Percentiles rank a stretch among this genome's conserved stretches.
Conservation (phyloP, 228 moss, liverwort and hornwort genomes). For the Sphagnum fallax region DNA sequence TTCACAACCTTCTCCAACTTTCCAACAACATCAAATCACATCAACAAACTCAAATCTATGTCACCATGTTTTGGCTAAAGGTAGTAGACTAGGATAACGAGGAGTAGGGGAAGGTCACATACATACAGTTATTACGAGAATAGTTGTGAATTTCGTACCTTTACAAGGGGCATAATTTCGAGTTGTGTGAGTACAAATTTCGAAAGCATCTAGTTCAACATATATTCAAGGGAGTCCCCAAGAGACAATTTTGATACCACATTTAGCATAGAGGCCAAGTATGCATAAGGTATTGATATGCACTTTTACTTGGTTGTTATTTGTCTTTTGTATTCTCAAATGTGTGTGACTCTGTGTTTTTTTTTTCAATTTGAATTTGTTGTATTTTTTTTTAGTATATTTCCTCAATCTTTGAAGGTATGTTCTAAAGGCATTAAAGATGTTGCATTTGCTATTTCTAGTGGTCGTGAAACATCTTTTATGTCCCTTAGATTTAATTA, state of each 20-base stretch:
- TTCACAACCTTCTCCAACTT: constrained; percentile 14
- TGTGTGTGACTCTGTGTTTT: too few species aligned
- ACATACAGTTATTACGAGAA: constrained; percentile 38
- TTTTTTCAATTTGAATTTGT: too few species aligned
- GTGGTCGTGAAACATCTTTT: too few species aligned
- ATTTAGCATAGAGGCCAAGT: constrained; percentile 28
- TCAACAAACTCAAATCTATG: constrained; percentile 17
- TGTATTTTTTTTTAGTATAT: too few species aligned
- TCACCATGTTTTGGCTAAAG: constrained; percentile 32
- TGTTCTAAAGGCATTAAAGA: too few species aligned
- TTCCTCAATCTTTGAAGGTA: too few species aligned
- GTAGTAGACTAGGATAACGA: constrained; percentile 24
- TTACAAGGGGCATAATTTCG: constrained; percentile 29
- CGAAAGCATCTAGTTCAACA: constrained; percentile 35
- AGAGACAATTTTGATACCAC: constrained; percentile 24
- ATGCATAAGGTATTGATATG: constrained; percentile 14
- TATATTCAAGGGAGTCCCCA: constrained; percentile 33
- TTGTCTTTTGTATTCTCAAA: too few species aligned
- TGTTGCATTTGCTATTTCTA: too few species aligned
- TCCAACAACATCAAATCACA: constrained; percentile 12
- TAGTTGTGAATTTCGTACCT: constrained; percentile 43
- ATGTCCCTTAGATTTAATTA: too few species aligned
- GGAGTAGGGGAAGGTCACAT: constrained; percentile 27
- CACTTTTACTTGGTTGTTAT: too few species aligned
- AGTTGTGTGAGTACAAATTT: constrained; percentile 17